Conservation (phyloP, 140 eudicot species). For the Stevia rebaudiana region DNA sequence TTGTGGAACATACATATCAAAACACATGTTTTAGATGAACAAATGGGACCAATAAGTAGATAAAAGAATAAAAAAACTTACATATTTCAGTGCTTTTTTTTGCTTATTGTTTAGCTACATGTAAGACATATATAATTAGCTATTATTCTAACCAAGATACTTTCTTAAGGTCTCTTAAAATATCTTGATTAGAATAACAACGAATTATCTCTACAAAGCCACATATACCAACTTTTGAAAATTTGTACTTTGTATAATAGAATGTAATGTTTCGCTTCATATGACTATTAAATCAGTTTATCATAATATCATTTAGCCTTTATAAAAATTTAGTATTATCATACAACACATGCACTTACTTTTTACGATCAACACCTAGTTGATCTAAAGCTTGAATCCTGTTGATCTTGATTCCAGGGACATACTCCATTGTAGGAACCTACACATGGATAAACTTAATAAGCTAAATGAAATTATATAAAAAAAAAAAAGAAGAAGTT, state of each 20-base stretch:
- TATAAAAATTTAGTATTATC: too few relatives aligned
- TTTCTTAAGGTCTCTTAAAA: too few relatives aligned
- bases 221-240: too few relatives aligned
- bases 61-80: too few relatives aligned
- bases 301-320: too few relatives aligned
- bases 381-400: constrained; percentile 93
- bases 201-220: too few relatives aligned
- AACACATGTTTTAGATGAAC: constrained; percentile 5
- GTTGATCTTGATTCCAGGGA: constrained; percentile 95
- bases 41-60: neutral
- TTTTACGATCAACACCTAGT: constrained; percentile 92
- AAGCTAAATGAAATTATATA: constrained; percentile 16
- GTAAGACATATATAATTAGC: neutral
- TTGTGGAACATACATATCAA: constrained; percentile 34
- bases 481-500: neutral
- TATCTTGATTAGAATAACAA: too few relatives aligned
- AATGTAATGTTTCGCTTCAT: too few relatives aligned
- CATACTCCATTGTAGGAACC: constrained; percentile 98
- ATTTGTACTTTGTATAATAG: too few relatives aligned
- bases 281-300: too few relatives aligned
- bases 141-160: too few relatives aligned
- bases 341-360: too few relatives aligned
- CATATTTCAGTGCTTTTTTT: neutral
- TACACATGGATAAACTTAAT: constrained; percentile 26
- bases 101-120: neutral